These are phyloP conservation scores for Pythium biforme DNA, from an alignment of 352 stramenopile genomes.

Conservation along the genomic window DNA sequence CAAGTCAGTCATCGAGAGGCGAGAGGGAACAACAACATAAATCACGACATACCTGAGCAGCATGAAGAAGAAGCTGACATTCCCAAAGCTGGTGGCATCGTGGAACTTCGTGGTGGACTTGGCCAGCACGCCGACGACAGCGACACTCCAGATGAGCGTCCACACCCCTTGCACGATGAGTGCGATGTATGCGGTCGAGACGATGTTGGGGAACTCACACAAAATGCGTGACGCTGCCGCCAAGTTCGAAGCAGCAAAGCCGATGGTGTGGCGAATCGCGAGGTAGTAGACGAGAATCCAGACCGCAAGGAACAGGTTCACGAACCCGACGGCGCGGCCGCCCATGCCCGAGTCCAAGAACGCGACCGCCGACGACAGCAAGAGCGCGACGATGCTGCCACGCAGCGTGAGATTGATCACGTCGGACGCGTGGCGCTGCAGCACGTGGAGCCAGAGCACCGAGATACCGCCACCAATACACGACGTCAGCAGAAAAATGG, in stretches of 20 bases:
- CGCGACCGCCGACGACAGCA: constrained; percentile 45
- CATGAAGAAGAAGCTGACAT: constrained; percentile 83
- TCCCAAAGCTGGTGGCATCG: constrained; percentile 65
- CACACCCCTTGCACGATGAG: constrained; percentile 61
- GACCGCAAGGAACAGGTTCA: constrained; percentile 77
- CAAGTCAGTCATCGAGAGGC: neutral
- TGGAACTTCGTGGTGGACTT: constrained; percentile 48
- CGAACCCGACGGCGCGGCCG: constrained; percentile 78
- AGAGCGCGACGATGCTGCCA: constrained; percentile 52
- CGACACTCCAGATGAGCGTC: constrained; percentile 76
- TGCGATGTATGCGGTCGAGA: constrained; percentile 64
- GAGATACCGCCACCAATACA: constrained; percentile 67
- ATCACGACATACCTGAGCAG: constrained; percentile 58
- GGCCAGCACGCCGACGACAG: constrained; percentile 68
- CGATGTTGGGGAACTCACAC: constrained; percentile 69
- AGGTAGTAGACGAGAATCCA: constrained; percentile 67
- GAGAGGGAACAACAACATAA: neutral
- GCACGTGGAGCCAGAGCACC: constrained; percentile 66
- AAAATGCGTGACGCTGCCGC: constrained; percentile 68
- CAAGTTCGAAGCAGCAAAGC: constrained; percentile 81
- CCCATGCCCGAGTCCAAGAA: constrained; percentile 74
- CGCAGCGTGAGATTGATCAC: constrained; percentile 76
- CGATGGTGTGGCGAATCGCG: constrained; percentile 59
- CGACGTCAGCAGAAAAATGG: constrained; percentile 64
- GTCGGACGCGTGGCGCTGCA: constrained; percentile 70